A percentile compares a stretch with the other conserved stretches of the same genome.
These are phyloP conservation scores for Phellinidium pouzarii DNA, from an alignment of 1,284 basidiomycete species.

Conservation along the genomic window DNA sequence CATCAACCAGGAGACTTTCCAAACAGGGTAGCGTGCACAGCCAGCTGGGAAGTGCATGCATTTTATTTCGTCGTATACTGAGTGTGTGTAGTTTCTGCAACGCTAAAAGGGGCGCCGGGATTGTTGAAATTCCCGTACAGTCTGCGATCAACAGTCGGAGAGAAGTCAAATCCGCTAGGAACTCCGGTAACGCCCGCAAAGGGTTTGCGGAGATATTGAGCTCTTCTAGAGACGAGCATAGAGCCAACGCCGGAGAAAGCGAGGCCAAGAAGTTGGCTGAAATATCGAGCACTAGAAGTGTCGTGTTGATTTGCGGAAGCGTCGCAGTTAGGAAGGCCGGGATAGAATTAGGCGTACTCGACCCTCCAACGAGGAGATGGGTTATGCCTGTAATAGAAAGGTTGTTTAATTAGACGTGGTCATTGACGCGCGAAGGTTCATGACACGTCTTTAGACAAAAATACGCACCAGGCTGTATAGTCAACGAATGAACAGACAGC, in stretches of 20 bases:
- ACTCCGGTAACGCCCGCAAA: constrained; percentile 76
- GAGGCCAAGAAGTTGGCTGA: constrained; percentile 80
- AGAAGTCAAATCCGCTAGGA: constrained; percentile 68
- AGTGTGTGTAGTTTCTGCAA: constrained; percentile 79
- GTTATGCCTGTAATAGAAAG: constrained; percentile 61
- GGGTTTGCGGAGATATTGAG: constrained; percentile 91
- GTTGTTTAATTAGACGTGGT: constrained; percentile 17
- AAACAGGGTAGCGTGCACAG: constrained; percentile 78
- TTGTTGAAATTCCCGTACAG: constrained; percentile 68
- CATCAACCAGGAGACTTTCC: constrained; percentile 85
- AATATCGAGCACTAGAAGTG: constrained; percentile 85
- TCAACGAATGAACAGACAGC: constrained; percentile 50
- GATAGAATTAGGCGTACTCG: constrained; percentile 68
- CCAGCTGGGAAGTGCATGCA: constrained; percentile 91
- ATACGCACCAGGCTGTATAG: constrained; percentile 59
- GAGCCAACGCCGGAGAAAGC: constrained; percentile 72
- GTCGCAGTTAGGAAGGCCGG: constrained; percentile 63
- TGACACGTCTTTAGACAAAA: constrained; percentile 15
- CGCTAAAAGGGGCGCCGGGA: constrained; percentile 64
- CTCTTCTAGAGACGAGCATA: constrained; percentile 83
- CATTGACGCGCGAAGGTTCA: neutral
- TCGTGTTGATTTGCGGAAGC: constrained; percentile 65
- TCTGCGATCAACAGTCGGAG: constrained; percentile 89
- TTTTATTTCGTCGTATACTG: constrained; percentile 81
- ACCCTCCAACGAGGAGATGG: constrained; percentile 78